These are phyloP conservation scores for Pelargonium nanum DNA, from an alignment of 345 rosid species.

Conservation along the genomic window DNA sequence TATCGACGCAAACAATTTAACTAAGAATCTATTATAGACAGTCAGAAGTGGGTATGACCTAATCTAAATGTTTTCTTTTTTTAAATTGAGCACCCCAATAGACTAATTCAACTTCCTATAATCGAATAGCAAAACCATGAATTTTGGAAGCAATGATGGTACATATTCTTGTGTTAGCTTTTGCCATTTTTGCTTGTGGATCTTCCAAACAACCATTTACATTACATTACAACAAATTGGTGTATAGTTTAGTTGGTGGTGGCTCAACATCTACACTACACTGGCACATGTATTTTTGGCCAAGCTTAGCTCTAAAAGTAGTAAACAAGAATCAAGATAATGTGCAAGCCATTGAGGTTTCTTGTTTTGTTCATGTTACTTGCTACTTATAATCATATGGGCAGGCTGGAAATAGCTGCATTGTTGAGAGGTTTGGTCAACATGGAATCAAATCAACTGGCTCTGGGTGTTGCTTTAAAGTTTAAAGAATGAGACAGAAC, in stretches of 20 bases:
- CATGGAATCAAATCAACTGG: background rate
- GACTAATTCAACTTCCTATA: too few relatives aligned
- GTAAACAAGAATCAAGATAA: background rate
- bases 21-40: too few relatives aligned
- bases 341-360: too few relatives aligned
- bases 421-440: background rate
- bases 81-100: too few relatives aligned
- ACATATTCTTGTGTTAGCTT: background rate
- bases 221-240: too few relatives aligned
- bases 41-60: too few relatives aligned
- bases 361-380: background rate
- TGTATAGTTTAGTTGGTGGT: background rate
- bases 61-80: too few relatives aligned
- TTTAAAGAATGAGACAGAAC: background rate
- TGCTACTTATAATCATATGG: background rate
- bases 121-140: too few relatives aligned
- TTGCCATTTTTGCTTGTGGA: too few relatives aligned
- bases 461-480: background rate
- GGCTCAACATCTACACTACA: background rate
- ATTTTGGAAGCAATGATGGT: too few relatives aligned
- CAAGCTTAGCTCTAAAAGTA: background rate
- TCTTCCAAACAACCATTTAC: too few relatives aligned
- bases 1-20: too few relatives aligned
- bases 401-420: background rate
- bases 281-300: background rate